Evolutionary conservation across 2,329 filamentous ascomycete genomes (phyloP).

Genomic region (Cercospora zeae-maydis): DNA sequence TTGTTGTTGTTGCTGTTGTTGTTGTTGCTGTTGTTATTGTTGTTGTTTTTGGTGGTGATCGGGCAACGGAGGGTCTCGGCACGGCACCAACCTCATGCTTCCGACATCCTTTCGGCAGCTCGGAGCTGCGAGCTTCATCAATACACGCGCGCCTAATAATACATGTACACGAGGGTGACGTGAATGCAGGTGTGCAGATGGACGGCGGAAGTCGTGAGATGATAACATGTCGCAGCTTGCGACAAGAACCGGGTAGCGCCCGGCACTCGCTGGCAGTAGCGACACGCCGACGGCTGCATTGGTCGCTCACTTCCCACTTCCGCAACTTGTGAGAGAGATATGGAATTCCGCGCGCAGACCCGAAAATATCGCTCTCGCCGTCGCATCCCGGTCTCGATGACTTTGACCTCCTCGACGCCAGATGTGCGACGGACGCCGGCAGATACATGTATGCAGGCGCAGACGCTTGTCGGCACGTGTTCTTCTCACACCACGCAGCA

Average conservation of each 20-base stretch:
- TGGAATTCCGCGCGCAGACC: not conserved
- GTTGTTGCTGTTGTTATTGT: no score
- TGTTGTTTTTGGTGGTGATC: not conserved
- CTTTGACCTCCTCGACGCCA: no score
- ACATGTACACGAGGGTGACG: not conserved
- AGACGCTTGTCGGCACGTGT: no score
- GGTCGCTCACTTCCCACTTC: not conserved
- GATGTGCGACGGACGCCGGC: no score
- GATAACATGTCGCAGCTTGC: no score
- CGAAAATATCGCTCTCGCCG: not conserved
- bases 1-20: no score
- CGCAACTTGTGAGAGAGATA: not conserved
- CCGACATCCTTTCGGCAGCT: not conserved
- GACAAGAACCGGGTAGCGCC: not conserved
- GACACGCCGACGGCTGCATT: no score
- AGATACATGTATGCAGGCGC: no score
- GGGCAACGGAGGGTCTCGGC: not conserved
- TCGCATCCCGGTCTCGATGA: not conserved
- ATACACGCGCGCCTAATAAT: constrained; percentile 1
- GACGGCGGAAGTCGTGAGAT: not conserved
- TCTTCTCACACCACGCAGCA: no score
- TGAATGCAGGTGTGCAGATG: not conserved
- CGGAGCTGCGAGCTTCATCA: constrained; percentile 1
- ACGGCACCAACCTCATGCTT: not conserved
- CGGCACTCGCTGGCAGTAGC: not conserved